A percentile compares a stretch with the other conserved stretches of the same genome.
These are phyloP conservation scores for Penicillium maclennaniae DNA, from an alignment of 495 filamentous ascomycete genomes.

Conservation along the genomic window DNA sequence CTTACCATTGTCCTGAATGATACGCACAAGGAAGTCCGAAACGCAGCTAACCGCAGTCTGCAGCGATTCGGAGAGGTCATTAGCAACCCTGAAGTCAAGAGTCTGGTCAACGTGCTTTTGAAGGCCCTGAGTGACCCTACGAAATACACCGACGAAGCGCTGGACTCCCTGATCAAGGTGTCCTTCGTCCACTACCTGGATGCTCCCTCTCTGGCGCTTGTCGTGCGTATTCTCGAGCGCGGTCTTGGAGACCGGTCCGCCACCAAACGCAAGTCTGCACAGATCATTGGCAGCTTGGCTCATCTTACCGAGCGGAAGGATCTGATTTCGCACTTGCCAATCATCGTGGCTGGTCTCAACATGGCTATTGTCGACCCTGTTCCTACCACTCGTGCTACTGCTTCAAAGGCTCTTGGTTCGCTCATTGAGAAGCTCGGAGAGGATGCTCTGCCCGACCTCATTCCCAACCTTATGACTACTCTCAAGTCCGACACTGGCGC, in stretches of 20 bases:
- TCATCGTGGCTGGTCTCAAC: constrained; percentile 86
- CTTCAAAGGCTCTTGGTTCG: constrained; percentile 92
- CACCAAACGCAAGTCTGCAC: constrained; percentile 91
- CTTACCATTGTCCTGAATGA: constrained; percentile 91
- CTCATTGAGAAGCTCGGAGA: constrained; percentile 96
- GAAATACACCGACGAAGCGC: constrained; percentile 91
- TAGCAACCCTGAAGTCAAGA: constrained; percentile 93
- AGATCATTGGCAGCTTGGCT: constrained; percentile 95
- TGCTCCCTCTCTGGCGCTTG: constrained; percentile 87
- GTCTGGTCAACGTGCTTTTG: constrained; percentile 80
- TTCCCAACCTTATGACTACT: constrained; percentile 93
- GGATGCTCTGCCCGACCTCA: constrained; percentile 93
- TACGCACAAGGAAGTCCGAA: constrained; percentile 93
- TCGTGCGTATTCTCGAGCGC: constrained; percentile 91
- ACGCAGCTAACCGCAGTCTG: constrained; percentile 88
- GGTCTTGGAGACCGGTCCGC: constrained; percentile 85
- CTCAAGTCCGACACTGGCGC: constrained; percentile 96
- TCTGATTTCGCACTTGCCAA: constrained; percentile 83
- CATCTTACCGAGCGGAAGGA: constrained; percentile 97
- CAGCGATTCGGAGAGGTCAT: constrained; percentile 98
- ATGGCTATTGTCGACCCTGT: constrained; percentile 90
- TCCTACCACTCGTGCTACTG: constrained; percentile 92
- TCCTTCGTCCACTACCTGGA: constrained; percentile 95
- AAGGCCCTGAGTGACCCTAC: constrained; percentile 97
- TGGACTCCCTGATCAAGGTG: constrained; percentile 92